Conservation (phyloP, 371 early-diverging fungal species). For the Mucor velutinosus region DNA sequence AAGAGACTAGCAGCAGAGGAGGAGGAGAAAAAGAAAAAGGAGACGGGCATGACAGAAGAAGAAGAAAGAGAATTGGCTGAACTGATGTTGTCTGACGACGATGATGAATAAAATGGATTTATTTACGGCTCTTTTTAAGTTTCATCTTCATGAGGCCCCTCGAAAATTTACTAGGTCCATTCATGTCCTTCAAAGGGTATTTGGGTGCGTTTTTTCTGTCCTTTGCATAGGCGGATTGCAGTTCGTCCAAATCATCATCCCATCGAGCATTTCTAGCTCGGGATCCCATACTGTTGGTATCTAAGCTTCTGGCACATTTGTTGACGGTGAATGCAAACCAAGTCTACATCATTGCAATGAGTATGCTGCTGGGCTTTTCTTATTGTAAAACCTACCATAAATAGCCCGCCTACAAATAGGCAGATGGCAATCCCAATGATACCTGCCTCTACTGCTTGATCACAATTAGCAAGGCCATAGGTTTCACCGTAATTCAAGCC, state of each 20-base stretch:
- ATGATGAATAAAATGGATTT: conserved; percentile 21
- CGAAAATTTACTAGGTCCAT: conserved; percentile 12
- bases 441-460: conserved; percentile 48
- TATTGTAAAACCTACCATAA: conserved; percentile 25
- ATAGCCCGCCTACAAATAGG: conserved; percentile 40
- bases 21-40: conserved; percentile 21
- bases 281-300: conserved; percentile 23
- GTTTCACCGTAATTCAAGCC: conserved; percentile 44
- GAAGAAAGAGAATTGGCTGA: conserved; percentile 85
- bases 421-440: conserved; percentile 40
- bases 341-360: conserved; percentile 4
- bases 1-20: conserved; percentile 20
- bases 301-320: conserved; percentile 14
- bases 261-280: conserved; percentile 39
- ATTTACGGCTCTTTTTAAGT: conserved; percentile 9
- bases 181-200: conserved; percentile 32
- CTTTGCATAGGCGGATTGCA: conserved; percentile 38
- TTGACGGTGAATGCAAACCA: conserved; percentile 19
- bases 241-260: conserved; percentile 42
- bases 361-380: background rate
- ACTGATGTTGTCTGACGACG: conserved; percentile 65
- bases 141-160: conserved; percentile 19
- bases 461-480: conserved; percentile 45
- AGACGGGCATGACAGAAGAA: conserved; percentile 67
- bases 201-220: conserved; percentile 30